These are phyloP conservation scores for Neonectria coccinea DNA, from an alignment of 2,329 filamentous ascomycete species.

Conservation along the genomic window DNA sequence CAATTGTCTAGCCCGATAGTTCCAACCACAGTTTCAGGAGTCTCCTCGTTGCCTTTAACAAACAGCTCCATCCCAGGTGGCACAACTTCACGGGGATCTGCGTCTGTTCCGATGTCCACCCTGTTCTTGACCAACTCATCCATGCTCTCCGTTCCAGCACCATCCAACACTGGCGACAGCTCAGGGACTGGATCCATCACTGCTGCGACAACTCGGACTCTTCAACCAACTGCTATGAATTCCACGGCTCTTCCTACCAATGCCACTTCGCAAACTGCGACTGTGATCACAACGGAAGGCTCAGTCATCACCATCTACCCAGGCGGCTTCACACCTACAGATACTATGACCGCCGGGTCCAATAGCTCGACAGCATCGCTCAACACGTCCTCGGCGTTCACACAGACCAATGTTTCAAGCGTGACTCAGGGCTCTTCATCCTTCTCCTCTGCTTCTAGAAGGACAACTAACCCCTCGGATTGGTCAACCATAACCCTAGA, in stretches of 20 bases:
- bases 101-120: not conserved
- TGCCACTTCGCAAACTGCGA: constrained; percentile 15
- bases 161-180: constrained; percentile 3
- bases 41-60: not conserved
- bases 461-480: constrained; percentile 20
- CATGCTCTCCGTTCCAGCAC: not conserved
- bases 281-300: constrained; percentile 27
- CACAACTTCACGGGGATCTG: constrained; percentile 3
- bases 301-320: constrained; percentile 37
- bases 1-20: not conserved
- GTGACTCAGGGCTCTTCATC: constrained; percentile 4
- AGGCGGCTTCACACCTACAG: constrained; percentile 27
- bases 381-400: constrained; percentile 20
- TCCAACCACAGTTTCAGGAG: not conserved
- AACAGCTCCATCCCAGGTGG: constrained; percentile 14
- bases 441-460: not conserved
- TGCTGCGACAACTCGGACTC: constrained; percentile 8
- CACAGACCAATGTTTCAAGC: constrained; percentile 21
- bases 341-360: constrained; percentile 11
- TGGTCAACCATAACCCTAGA: constrained; percentile 37
- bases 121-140: constrained; percentile 13
- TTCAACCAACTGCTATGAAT: constrained; percentile 11
- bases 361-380: constrained; percentile 22
- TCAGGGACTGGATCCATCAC: constrained; percentile 5
- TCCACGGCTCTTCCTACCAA: constrained; percentile 28